phyloP scores from a whole-genome alignment of 2,329 filamentous ascomycete species.

The Calonectria pseudoturangicola region DNA sequence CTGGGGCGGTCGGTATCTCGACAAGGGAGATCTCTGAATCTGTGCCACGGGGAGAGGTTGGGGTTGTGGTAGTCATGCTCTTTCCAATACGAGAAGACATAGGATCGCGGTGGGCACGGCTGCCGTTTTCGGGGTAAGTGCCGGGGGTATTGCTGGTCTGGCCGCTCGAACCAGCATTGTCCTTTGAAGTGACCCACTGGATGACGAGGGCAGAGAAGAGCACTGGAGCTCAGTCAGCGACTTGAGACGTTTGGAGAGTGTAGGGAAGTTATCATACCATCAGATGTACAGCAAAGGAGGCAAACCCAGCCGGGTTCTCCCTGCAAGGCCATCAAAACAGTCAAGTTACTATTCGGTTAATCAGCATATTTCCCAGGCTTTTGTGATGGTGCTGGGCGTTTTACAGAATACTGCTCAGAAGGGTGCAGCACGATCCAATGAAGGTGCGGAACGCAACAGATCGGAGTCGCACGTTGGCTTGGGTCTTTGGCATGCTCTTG shows the following conservation, averaged over 20 bases:
- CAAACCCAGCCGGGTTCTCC: constrained; percentile 80
- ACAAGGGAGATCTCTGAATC: constrained; percentile 55
- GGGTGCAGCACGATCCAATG: constrained; percentile 74
- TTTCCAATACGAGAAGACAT: constrained; percentile 22
- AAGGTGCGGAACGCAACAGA: constrained; percentile 75
- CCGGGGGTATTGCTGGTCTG: constrained; percentile 11
- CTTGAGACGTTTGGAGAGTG: neutral
- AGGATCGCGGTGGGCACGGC: constrained; percentile 5
- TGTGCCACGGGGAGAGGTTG: constrained; percentile 44
- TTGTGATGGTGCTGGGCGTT: constrained; percentile 41
- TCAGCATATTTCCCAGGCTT: constrained; percentile 24
- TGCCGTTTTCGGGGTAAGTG: neutral
- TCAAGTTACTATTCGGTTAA: constrained; percentile 69
- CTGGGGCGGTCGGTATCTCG: constrained; percentile 41
- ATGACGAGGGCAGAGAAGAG: constrained; percentile 76
- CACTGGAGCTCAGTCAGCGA: constrained; percentile 60
- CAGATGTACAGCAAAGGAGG: constrained; percentile 78
- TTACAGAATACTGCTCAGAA: constrained; percentile 75
- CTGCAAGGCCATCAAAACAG: constrained; percentile 73
- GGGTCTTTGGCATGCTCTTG: constrained; percentile 65
- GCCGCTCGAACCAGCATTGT: constrained; percentile 62
- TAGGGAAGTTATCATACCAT: constrained; percentile 69
- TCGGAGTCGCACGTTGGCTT: constrained; percentile 66
- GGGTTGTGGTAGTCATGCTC: constrained; percentile 1
- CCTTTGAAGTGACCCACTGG: constrained; percentile 74